Evolutionary conservation across 2,329 filamentous ascomycete species (phyloP).

Genomic region (Lachnellula arida): DNA sequence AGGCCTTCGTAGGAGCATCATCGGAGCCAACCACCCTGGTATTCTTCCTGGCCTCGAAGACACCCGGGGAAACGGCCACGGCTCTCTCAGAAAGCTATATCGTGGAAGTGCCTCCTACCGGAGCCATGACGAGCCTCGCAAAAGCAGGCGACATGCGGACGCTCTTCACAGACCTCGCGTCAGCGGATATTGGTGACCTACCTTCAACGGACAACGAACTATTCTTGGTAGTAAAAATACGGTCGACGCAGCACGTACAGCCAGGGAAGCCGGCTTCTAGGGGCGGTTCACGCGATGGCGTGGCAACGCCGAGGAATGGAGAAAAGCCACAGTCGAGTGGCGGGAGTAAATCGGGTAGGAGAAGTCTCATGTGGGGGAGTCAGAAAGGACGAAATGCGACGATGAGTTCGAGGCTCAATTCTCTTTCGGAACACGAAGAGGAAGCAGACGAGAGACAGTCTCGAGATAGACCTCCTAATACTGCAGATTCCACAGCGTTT

Average conservation of each 20-base stretch:
- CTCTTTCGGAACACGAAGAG: constrained; percentile 34
- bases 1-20: constrained; percentile 71
- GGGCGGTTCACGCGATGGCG: constrained; percentile 25
- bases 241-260: constrained; percentile 26
- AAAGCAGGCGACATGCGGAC: constrained; percentile 71
- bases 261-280: constrained; percentile 27
- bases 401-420: constrained; percentile 44
- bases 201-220: constrained; percentile 64
- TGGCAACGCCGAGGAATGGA: constrained; percentile 11
- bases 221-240: constrained; percentile 77
- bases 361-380: constrained; percentile 70
- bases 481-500: constrained; percentile 48
- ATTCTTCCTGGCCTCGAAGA: constrained; percentile 72
- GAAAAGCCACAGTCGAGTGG: constrained; percentile 41
- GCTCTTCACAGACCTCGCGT: constrained; percentile 78
- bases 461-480: constrained; percentile 44
- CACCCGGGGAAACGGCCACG: constrained; percentile 55
- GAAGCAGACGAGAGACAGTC: constrained; percentile 10
- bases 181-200: constrained; percentile 48
- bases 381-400: constrained; percentile 48
- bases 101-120: constrained; percentile 71
- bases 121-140: constrained; percentile 61
- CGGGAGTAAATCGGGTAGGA: constrained; percentile 51
- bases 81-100: constrained; percentile 80
- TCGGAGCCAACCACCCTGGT: constrained; percentile 72